Percentiles rank a stretch among this genome's conserved stretches.
Conservation (phyloP, 164 flowering plant genomes). For the Magnolia kwangsiensis region DNA sequence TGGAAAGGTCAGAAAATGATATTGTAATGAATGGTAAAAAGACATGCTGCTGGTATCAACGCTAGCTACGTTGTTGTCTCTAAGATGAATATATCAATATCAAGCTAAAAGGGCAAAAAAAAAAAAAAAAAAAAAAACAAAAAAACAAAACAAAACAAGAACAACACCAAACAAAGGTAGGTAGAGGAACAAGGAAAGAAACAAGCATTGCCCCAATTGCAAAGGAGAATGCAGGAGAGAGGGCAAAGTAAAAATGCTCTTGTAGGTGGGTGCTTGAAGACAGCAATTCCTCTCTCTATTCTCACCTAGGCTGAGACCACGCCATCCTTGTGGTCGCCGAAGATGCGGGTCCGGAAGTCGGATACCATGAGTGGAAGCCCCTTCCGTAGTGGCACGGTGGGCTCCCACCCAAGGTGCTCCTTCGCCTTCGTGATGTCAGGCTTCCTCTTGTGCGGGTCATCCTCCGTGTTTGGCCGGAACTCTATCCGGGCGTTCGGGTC, state of each 20-base stretch:
- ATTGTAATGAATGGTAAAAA: background rate
- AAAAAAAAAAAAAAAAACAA: background rate
- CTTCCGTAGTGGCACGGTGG: slow-evolving; percentile 63
- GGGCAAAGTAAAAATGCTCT: background rate
- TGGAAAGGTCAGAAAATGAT: background rate
- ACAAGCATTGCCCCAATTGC: background rate
- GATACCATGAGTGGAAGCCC: slow-evolving; percentile 91
- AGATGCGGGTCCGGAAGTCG: slow-evolving; percentile 79
- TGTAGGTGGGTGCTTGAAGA: background rate
- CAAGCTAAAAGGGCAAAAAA: background rate
- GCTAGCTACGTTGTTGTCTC: background rate
- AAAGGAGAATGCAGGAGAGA: background rate
- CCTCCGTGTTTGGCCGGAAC: slow-evolving; percentile 85
- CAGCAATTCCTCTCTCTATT: background rate
- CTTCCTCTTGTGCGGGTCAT: slow-evolving; percentile 98
- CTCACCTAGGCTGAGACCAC: slow-evolving; percentile 4
- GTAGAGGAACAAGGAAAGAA: background rate
- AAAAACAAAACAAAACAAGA: background rate
- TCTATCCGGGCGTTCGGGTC: slow-evolving; percentile 86
- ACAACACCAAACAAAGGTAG: background rate
- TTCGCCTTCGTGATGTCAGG: slow-evolving; percentile 90
- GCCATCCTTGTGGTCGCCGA: slow-evolving; percentile 69
- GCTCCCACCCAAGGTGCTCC: slow-evolving; percentile 85
- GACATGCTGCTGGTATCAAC: background rate
- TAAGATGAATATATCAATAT: background rate